phyloP scores from a whole-genome alignment of 805 yeast species.

The Saccharomyces mikatae region DNA sequence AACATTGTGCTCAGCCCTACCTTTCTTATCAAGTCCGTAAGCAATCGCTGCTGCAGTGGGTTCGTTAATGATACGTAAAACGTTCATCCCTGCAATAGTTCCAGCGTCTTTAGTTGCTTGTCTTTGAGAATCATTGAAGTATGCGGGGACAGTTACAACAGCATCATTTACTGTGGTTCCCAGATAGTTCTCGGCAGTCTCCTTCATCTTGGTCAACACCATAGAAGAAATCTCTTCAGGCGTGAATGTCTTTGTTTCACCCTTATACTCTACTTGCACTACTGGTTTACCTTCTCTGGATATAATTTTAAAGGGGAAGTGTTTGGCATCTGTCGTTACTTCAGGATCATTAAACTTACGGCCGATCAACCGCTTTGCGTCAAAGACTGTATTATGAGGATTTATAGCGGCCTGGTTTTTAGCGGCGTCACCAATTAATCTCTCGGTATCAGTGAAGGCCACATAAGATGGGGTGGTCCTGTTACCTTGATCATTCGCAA shows the following conservation, averaged over 20 bases:
- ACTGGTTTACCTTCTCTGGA: conserved; percentile 68
- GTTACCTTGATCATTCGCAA: conserved; percentile 96
- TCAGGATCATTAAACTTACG: conserved; percentile 72
- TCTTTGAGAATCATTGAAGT: conserved; percentile 93
- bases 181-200: conserved; percentile 78
- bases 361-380: conserved; percentile 88
- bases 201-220: conserved; percentile 83
- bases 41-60: conserved; percentile 97
- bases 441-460: conserved; percentile 84
- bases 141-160: conserved; percentile 91
- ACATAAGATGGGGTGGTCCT: conserved; percentile 94
- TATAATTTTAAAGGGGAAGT: conserved; percentile 73
- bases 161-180: conserved; percentile 79
- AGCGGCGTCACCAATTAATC: conserved; percentile 92
- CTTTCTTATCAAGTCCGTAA: conserved; percentile 75
- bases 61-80: conserved; percentile 87
- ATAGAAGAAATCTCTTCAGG: conserved; percentile 93
- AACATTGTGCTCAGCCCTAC: conserved; percentile 75
- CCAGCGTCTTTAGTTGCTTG: conserved; percentile 98
- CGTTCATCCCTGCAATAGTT: conserved; percentile 88
- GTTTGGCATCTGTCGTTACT: conserved; percentile 71
- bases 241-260: conserved; percentile 76
- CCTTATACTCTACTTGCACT: conserved; percentile 71
- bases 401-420: conserved; percentile 94
- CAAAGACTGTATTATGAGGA: conserved; percentile 82